phyloP scores from a whole-genome alignment of 164 flowering plant species.

The Chimonanthus salicifolius region DNA sequence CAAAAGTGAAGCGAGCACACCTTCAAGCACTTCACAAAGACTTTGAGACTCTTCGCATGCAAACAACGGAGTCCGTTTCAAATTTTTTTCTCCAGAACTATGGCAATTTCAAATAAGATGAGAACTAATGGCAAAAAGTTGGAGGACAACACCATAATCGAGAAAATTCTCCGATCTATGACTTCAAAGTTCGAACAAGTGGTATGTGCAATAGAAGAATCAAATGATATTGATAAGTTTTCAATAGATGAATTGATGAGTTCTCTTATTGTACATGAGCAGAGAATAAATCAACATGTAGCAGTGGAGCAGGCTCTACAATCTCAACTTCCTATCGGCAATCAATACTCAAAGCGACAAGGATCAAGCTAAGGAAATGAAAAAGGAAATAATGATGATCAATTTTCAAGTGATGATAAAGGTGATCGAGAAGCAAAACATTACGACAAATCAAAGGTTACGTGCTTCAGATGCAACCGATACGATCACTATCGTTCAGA shows the following conservation, averaged over 20 bases:
- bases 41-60: constrained; percentile 5
- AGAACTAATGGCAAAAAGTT: constrained; percentile 1
- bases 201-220: too few species aligned
- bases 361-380: too few species aligned
- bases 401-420: not conserved
- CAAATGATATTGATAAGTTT: not conserved
- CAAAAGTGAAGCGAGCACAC: not conserved
- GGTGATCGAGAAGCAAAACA: not conserved
- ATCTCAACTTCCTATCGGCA: not conserved
- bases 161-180: constrained; percentile 7
- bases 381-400: not conserved
- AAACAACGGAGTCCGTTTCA: not conserved
- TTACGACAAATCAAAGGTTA: not conserved
- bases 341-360: too few species aligned
- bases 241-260: constrained; percentile 5
- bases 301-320: not conserved
- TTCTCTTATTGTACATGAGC: not conserved
- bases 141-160: constrained; percentile 3
- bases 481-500: not conserved
- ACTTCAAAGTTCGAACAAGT: too few species aligned
- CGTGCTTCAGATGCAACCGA: not conserved
- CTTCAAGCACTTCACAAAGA: not conserved
- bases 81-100: not conserved
- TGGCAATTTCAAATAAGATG: constrained; percentile 13
- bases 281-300: not conserved